Conservation (phyloP, 2,329 filamentous ascomycete genomes). For the Colletotrichum karsti region DNA sequence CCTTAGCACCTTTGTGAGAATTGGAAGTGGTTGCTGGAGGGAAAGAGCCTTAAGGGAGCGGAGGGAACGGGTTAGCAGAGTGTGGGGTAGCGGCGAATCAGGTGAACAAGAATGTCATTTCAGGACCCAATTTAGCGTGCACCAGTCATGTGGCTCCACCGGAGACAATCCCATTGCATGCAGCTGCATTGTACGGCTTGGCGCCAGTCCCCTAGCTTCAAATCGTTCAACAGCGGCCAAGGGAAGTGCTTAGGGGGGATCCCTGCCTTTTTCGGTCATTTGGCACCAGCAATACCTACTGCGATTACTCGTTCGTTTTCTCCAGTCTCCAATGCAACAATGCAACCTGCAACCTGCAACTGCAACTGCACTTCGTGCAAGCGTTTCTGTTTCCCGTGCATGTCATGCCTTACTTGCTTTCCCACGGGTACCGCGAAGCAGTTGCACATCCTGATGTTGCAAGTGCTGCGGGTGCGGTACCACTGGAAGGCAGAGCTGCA, state of each 20-base stretch:
- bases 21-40: too few relatives aligned
- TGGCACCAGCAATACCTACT: not conserved
- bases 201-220: constrained; percentile 8
- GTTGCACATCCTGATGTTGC: not conserved
- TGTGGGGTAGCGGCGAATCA: constrained; percentile 33
- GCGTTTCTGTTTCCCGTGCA: not conserved
- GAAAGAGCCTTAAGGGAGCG: not conserved
- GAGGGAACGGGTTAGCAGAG: constrained; percentile 10
- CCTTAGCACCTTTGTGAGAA: too few relatives aligned
- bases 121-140: constrained; percentile 12
- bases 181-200: constrained; percentile 10
- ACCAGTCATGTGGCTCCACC: constrained; percentile 30
- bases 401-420: not conserved
- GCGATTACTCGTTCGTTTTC: not conserved
- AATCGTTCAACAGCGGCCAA: not conserved
- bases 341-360: too few relatives aligned
- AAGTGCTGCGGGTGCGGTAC: not conserved
- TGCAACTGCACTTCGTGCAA: not conserved
- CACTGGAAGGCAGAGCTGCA: not conserved
- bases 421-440: not conserved
- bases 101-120: constrained; percentile 22
- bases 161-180: constrained; percentile 16
- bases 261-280: not conserved
- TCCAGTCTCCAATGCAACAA: too few relatives aligned
- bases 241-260: not conserved